Evolutionary conservation across 371 early-diverging fungal species (phyloP).

Genomic region (Circinella minor): DNA sequence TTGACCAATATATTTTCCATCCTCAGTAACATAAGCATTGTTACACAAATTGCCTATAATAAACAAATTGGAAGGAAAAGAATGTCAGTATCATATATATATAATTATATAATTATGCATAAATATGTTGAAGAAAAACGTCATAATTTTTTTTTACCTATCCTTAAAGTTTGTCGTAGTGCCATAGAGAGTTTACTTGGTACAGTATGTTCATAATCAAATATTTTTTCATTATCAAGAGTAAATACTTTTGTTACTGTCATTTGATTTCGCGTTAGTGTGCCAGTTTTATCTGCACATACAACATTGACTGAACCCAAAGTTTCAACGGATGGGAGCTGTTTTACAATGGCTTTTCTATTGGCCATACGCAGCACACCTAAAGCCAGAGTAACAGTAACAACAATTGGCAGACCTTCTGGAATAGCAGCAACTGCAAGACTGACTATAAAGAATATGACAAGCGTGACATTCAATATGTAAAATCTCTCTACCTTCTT

Average conservation of each 20-base stretch:
- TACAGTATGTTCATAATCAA: slow-evolving; percentile 64
- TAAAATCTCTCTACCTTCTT: neutral
- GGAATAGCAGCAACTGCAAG: slow-evolving; percentile 96
- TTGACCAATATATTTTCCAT: slow-evolving; percentile 75
- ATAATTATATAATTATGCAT: neutral
- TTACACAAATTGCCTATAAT: slow-evolving; percentile 70
- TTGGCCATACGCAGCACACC: slow-evolving; percentile 92
- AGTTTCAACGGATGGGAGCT: slow-evolving; percentile 89
- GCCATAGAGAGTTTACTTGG: slow-evolving; percentile 43
- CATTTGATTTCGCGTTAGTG: slow-evolving; percentile 88
- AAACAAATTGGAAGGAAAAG: neutral
- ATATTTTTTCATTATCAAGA: slow-evolving; percentile 59
- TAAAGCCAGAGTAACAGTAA: slow-evolving; percentile 89
- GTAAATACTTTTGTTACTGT: slow-evolving; percentile 78
- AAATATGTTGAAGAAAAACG: too few relatives aligned
- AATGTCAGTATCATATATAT: neutral
- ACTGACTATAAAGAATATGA: slow-evolving; percentile 52
- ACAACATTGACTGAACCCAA: slow-evolving; percentile 89
- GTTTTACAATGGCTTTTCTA: slow-evolving; percentile 87
- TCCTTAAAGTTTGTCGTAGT: slow-evolving; percentile 57
- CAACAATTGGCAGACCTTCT: slow-evolving; percentile 92
- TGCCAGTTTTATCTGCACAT: slow-evolving; percentile 95
- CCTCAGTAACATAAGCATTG: slow-evolving; percentile 73
- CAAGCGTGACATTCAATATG: neutral
- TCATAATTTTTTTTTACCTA: slow-evolving; percentile 45